Evolutionary conservation across 129 eudicot species (phyloP), one percentile per base, ranked within the genome.

Genomic region (Escallonia rubra): DNA sequence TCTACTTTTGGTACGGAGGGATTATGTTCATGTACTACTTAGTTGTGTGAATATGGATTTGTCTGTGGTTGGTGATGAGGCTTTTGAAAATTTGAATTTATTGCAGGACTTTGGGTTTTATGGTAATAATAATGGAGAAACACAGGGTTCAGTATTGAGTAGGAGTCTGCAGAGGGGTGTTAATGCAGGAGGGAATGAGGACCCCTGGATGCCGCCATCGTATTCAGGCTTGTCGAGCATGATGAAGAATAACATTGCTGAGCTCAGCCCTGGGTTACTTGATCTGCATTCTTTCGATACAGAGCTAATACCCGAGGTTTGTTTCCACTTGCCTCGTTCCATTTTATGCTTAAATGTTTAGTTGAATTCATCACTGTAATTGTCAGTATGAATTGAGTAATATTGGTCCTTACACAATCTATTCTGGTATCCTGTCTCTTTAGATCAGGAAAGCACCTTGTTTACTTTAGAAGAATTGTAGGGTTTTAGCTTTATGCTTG

Each of bases 271-370:
- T 5, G 97, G 97, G 42, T 72, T 90, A 9, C 66, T 90, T 71
- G 97, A 90, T 87, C 92, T 90, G 71, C 91, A 87, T 71, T 80
- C 97, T 10, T 73, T 85, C 13, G 95, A 90, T 65, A 87, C 95
- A 10, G 97, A 87, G 83, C 83, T 90, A n/a, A 76, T 90, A 46
- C 62, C 97, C 1, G 97, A 90, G 91, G 97, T 89, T 23, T 47
- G 64, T 54, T 45, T 51, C 34, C 34, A 23, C 34, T 1, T 23
- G 34, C 1, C 34, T 23, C 1, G 1, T 23, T 23, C 34, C 34
- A 23, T 23, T 23, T 23, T 23, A 23, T 23, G 34, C 34, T 23
- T 23, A 23, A 23, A 23, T 23, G 34, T 23, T 23, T 23, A 0
- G 34, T 23, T 23, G 34, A 23, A 23, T 23, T 23, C 34, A 23